Conservation (phyloP, 2,329 filamentous ascomycete genomes). For the Hypoxylon sp. region DNA sequence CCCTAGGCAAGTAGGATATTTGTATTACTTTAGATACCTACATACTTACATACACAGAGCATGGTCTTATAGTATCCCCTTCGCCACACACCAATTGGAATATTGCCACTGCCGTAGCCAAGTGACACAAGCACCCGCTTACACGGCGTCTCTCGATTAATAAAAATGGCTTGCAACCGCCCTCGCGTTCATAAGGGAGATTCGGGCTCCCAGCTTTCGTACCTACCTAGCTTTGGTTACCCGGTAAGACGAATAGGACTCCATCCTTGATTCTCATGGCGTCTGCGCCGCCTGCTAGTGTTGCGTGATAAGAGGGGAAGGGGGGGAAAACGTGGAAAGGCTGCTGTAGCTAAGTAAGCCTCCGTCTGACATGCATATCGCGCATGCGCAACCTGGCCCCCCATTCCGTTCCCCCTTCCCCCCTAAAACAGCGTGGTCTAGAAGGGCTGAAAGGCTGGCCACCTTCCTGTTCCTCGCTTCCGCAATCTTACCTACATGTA, state of each 20-base stretch:
- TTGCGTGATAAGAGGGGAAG: not conserved
- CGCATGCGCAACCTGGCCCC: not conserved
- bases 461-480: conserved; percentile 37
- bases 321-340: conserved; percentile 14
- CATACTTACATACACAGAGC: not conserved
- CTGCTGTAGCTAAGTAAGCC: conserved; percentile 28
- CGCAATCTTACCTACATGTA: conserved; percentile 22
- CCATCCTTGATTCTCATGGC: not conserved
- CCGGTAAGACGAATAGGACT: not conserved
- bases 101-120: not conserved
- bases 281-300: not conserved
- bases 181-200: not conserved
- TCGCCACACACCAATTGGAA: not conserved
- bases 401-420: too few relatives aligned
- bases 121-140: not conserved
- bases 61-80: not conserved
- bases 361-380: conserved; percentile 33
- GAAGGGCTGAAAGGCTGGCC: conserved; percentile 20
- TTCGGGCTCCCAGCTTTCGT: not conserved
- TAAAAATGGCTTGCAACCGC: not conserved
- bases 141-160: not conserved
- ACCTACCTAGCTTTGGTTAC: too few relatives aligned
- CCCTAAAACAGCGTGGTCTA: conserved; percentile 15
- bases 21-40: not conserved
- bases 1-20: not conserved